These are phyloP conservation scores for Vitis hybrid DNA, from an alignment of 177 flowering plant genomes.

Conservation along the genomic window DNA sequence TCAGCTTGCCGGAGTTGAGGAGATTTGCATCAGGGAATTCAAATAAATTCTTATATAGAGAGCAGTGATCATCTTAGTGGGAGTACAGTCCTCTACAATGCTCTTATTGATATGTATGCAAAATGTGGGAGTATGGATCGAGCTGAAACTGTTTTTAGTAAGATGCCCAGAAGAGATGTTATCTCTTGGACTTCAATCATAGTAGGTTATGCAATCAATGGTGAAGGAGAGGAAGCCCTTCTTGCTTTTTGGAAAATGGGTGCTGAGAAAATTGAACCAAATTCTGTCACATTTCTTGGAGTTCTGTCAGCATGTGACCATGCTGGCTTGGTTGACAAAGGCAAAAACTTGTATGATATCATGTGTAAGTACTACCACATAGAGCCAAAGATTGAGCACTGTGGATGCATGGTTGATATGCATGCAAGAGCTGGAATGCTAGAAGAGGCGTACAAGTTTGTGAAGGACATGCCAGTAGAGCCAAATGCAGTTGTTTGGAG, in stretches of 20 bases:
- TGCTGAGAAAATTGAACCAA: constrained; percentile 16
- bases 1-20: constrained; percentile 26
- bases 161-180: constrained; percentile 27
- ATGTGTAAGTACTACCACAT: constrained; percentile 26
- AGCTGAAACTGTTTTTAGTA: constrained; percentile 27
- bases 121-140: constrained; percentile 49
- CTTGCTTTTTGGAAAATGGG: constrained; percentile 18
- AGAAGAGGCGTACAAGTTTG: constrained; percentile 24
- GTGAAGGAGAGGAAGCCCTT: constrained; percentile 27
- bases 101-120: constrained; percentile 62
- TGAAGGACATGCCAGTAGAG: constrained; percentile 27
- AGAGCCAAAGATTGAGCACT: constrained; percentile 33
- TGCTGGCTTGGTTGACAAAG: constrained; percentile 39
- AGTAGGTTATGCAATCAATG: constrained; percentile 31
- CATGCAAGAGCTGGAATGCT: constrained; percentile 32
- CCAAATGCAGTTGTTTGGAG: constrained; percentile 37
- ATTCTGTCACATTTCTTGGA: constrained; percentile 29
- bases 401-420: constrained; percentile 39
- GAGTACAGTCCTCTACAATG: constrained; percentile 19
- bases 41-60: constrained; percentile 21
- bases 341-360: constrained; percentile 11
- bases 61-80: constrained; percentile 6
- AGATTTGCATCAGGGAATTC: constrained; percentile 10
- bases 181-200: constrained; percentile 38
- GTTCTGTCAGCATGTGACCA: constrained; percentile 34